phyloP scores from a whole-genome alignment of 768 basidiomycete genomes.

The Leccinum aurantiacum region DNA sequence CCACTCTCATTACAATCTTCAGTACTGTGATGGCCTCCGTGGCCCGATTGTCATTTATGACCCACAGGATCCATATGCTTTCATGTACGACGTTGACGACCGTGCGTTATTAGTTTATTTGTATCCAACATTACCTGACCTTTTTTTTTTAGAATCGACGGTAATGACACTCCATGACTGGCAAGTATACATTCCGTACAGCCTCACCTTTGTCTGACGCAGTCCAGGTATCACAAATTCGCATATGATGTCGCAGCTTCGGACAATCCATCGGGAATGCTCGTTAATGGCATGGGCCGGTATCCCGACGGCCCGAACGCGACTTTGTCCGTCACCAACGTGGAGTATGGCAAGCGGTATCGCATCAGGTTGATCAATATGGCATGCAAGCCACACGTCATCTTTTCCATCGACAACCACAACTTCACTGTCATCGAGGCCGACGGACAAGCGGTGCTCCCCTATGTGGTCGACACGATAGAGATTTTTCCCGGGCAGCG shows the following conservation, averaged over 20 bases:
- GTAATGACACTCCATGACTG: slow-evolving; percentile 44
- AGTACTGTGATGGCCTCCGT: slow-evolving; percentile 57
- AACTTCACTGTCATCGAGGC: slow-evolving; percentile 48
- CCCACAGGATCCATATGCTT: slow-evolving; percentile 30
- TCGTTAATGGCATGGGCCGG: slow-evolving; percentile 43
- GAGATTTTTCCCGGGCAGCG: slow-evolving; percentile 51
- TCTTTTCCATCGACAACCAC: slow-evolving; percentile 48
- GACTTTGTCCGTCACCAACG: slow-evolving; percentile 37
- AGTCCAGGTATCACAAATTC: slow-evolving; percentile 21
- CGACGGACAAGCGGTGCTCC: slow-evolving; percentile 41
- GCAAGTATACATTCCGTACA: slow-evolving; percentile 14
- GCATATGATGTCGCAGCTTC: slow-evolving; percentile 16
- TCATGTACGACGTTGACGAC: slow-evolving; percentile 40
- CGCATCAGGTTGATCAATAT: slow-evolving; percentile 42
- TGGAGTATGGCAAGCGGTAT: slow-evolving; percentile 36
- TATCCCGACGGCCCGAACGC: slow-evolving; percentile 32
- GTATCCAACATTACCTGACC: neutral
- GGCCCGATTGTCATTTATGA: slow-evolving; percentile 51
- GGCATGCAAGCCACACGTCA: slow-evolving; percentile 44
- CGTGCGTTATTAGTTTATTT: slow-evolving; percentile 7
- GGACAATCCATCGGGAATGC: slow-evolving; percentile 27
- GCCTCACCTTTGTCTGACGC: neutral
- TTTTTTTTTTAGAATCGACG: slow-evolving; percentile 31
- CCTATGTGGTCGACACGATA: slow-evolving; percentile 40
- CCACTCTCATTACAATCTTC: slow-evolving; percentile 46